Conservation (phyloP, 2,329 filamentous ascomycete genomes). For the Apiospora hydei region DNA sequence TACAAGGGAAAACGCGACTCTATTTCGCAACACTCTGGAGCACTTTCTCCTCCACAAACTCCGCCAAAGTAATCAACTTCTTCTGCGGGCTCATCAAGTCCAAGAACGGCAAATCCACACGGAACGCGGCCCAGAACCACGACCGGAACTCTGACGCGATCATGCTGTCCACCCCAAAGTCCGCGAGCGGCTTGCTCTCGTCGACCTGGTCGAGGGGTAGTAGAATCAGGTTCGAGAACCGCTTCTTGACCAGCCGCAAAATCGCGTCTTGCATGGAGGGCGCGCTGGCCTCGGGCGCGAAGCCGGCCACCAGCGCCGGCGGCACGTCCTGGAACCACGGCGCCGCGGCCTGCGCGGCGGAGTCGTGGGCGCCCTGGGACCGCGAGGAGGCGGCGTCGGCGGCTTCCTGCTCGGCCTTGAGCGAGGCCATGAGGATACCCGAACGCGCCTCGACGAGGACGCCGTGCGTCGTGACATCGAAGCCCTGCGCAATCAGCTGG, state of each 20-base stretch:
- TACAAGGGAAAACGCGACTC: too few species aligned
- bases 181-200: slow-evolving; percentile 29
- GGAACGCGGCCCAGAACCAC: slow-evolving; percentile 43
- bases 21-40: too few species aligned
- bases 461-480: not conserved
- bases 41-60: too few species aligned
- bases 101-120: slow-evolving; percentile 43
- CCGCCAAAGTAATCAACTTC: not conserved
- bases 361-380: not conserved
- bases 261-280: slow-evolving; percentile 32
- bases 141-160: slow-evolving; percentile 45
- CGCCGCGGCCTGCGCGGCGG: too few species aligned
- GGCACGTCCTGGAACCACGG: slow-evolving; percentile 29
- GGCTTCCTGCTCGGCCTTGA: not conserved
- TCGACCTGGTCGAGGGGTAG: slow-evolving; percentile 31
- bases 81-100: slow-evolving; percentile 28
- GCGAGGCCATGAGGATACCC: slow-evolving; percentile 29
- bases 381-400: not conserved
- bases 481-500: not conserved
- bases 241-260: slow-evolving; percentile 23
- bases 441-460: slow-evolving; percentile 32
- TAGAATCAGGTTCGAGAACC: slow-evolving; percentile 30
- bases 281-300: not conserved
- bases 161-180: slow-evolving; percentile 46
- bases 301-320: slow-evolving; percentile 20